Evolutionary conservation across 1,284 basidiomycete genomes (phyloP).

Genomic region (Hortiboletus rubellus): DNA sequence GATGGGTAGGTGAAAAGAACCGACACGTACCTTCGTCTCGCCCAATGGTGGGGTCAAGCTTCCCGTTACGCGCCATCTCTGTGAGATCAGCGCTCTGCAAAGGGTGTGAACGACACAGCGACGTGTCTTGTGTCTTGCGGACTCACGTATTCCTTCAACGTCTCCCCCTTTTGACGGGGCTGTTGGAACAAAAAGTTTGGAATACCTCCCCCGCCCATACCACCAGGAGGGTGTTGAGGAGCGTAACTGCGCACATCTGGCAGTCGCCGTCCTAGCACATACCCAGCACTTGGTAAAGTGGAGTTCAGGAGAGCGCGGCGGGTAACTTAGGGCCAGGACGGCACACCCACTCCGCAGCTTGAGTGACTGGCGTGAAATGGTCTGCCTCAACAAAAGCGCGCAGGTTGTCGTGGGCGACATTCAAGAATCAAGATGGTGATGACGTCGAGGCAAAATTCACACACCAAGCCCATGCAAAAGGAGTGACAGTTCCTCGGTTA

Average conservation of each 20-base stretch:
- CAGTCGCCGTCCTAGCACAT: not conserved
- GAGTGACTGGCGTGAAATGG: constrained; percentile 17
- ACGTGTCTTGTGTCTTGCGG: not conserved
- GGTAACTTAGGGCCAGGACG: constrained; percentile 13
- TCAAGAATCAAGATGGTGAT: not conserved
- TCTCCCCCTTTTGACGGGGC: constrained; percentile 72
- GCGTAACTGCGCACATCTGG: constrained; percentile 25
- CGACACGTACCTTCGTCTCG: constrained; percentile 68
- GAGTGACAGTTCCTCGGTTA: too few relatives aligned
- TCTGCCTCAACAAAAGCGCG: constrained; percentile 1
- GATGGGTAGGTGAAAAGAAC: not conserved
- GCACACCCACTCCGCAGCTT: constrained; percentile 20
- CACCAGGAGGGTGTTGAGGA: constrained; percentile 37
- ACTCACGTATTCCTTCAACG: constrained; percentile 81
- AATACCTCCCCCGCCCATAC: constrained; percentile 41
- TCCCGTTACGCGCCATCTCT: constrained; percentile 78
- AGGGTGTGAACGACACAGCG: not conserved
- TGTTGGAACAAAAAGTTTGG: constrained; percentile 59
- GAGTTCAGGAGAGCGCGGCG: not conserved
- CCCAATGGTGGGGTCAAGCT: constrained; percentile 89
- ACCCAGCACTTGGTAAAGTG: not conserved
- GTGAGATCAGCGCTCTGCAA: constrained; percentile 79
- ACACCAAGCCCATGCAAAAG: too few relatives aligned
- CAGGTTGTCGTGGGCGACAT: constrained; percentile 13
- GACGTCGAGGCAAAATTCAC: too few relatives aligned